These are phyloP conservation scores for Fusarium ambrosium DNA, from an alignment of 2,329 filamentous ascomycete genomes.

Conservation along the genomic window DNA sequence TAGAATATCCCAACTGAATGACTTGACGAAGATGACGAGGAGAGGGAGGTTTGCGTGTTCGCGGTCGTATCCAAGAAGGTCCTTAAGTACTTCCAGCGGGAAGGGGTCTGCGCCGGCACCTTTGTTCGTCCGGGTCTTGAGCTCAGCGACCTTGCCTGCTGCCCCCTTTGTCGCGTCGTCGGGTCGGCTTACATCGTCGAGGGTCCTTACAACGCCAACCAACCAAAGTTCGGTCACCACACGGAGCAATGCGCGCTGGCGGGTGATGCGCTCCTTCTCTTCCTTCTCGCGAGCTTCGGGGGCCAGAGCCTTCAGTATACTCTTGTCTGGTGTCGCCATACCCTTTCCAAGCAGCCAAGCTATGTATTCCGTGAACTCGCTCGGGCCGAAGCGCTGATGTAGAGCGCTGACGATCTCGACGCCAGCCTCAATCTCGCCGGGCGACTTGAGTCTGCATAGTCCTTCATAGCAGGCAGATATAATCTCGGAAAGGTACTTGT, in stretches of 20 bases:
- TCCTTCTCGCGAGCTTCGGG: constrained; percentile 91
- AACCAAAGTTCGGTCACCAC: constrained; percentile 98
- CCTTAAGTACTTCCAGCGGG: constrained; percentile 96
- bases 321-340: constrained; percentile 90
- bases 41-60: constrained; percentile 93
- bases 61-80: constrained; percentile 91
- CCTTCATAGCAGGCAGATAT: constrained; percentile 97
- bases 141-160: constrained; percentile 72
- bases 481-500: constrained; percentile 97
- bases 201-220: constrained; percentile 85
- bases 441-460: constrained; percentile 89
- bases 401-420: constrained; percentile 96
- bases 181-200: constrained; percentile 75
- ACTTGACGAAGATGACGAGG: constrained; percentile 95
- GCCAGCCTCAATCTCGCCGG: constrained; percentile 90
- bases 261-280: constrained; percentile 90
- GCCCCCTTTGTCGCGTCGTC: constrained; percentile 74
- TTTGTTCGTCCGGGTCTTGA: constrained; percentile 69
- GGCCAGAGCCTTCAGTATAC: constrained; percentile 80
- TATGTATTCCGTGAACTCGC: constrained; percentile 90
- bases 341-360: constrained; percentile 94
- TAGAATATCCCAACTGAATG: constrained; percentile 95
- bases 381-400: constrained; percentile 92
- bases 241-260: constrained; percentile 87
- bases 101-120: constrained; percentile 86